Evolutionary conservation across 371 early-diverging fungal species (phyloP), one percentile per base, ranked within the genome.

Genomic region (Dipsacomyces acuminosporus): DNA sequence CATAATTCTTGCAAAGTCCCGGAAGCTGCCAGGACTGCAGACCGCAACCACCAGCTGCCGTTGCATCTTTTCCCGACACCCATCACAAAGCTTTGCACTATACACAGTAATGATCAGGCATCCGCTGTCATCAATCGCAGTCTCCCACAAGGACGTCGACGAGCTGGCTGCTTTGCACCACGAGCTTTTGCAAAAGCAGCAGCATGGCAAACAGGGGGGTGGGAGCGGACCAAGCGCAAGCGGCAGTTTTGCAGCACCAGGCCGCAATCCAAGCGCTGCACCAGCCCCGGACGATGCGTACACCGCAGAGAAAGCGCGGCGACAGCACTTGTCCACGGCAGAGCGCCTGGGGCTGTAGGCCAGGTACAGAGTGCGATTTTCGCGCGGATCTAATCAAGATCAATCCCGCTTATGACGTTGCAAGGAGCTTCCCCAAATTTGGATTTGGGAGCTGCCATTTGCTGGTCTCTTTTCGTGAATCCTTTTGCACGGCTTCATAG

Each of bases 71-170:
- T n/a, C n/a, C n/a, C n/a, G n/a, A n/a, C n/a, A n/a, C n/a, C n/a
- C n/a, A n/a, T n/a, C n/a, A n/a, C n/a, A n/a, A n/a, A n/a, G n/a
- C n/a, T n/a, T n/a, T n/a, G n/a, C n/a, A n/a, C n/a, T n/a, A n/a
- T n/a, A n/a, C n/a, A n/a, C n/a, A 11, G 11, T 7, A 30, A 69
- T 64, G 69, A 58, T 69, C 47, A 48, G 69, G 18, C 59, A 64
- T 35, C 69, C 69, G 13, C 59, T 65, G 18, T 54, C 56, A n/a
- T 35, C 55, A 18, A 51, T 63, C 11, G 48, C 41, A 0, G 45
- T 69, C 15, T 42, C 69, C 26, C 64, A 69, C 52, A 59, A 64
- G 52, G 69, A 69, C 52, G 64, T 59, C 14, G 69, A 69, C 33
- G 59, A 48, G 43, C 55, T 69, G 20, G 69, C 69, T 2, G 42